Evolutionary conservation across 768 basidiomycete species (phyloP).

Genomic region (Panus rudis): DNA sequence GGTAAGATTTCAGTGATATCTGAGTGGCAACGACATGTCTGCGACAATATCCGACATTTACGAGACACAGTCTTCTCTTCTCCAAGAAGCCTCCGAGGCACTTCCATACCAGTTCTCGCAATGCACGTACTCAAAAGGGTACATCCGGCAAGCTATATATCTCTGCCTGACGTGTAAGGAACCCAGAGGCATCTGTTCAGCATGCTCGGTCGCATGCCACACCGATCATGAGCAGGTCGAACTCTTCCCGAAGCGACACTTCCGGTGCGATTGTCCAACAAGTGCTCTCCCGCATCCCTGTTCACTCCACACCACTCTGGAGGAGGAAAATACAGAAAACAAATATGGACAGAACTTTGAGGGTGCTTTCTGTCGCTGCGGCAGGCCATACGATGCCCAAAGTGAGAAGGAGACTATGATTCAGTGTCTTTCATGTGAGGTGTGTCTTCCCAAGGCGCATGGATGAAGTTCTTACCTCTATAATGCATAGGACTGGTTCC

Average conservation of each 20-base stretch:
- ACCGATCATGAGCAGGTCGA: constrained; percentile 83
- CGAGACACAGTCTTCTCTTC: constrained; percentile 24
- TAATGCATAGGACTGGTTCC: constrained; percentile 87
- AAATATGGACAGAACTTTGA: constrained; percentile 70
- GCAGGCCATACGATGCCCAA: constrained; percentile 60
- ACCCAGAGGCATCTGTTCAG: constrained; percentile 67
- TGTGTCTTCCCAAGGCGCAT: constrained; percentile 28
- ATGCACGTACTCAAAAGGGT: constrained; percentile 33
- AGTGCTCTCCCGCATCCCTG: constrained; percentile 51
- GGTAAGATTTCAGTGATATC: too few relatives aligned
- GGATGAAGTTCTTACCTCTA: neutral
- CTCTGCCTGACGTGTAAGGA: constrained; percentile 70
- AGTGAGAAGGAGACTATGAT: constrained; percentile 82
- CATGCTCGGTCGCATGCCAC: constrained; percentile 84
- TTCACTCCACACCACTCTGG: constrained; percentile 46
- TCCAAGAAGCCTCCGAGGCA: constrained; percentile 34
- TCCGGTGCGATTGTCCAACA: constrained; percentile 85
- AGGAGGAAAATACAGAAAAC: constrained; percentile 54
- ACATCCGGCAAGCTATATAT: constrained; percentile 67
- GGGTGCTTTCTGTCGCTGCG: constrained; percentile 69
- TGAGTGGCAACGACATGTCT: constrained; percentile 11
- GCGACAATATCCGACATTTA: constrained; percentile 23
- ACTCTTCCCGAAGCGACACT: constrained; percentile 77
- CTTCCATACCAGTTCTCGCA: constrained; percentile 36
- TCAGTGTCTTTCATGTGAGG: constrained; percentile 82